These are phyloP conservation scores for Dovyalis caffra DNA, from an alignment of 345 rosid genomes.

Conservation along the genomic window DNA sequence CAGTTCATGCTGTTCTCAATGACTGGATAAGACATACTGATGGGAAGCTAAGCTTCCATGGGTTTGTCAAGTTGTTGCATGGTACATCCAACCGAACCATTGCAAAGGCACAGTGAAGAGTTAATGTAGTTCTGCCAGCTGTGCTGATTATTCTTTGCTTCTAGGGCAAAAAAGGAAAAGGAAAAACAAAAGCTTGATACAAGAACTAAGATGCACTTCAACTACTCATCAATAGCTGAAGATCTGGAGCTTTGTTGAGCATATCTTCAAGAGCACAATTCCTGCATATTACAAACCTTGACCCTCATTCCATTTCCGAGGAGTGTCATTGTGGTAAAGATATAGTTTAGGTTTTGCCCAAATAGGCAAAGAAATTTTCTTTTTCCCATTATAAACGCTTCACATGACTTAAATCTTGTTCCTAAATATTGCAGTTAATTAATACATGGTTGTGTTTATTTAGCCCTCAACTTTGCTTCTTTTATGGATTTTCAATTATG, in stretches of 20 bases:
- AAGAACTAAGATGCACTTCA: background rate
- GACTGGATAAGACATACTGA: slow-evolving; percentile 96
- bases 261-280: background rate
- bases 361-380: background rate
- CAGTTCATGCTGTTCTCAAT: slow-evolving; percentile 84
- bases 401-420: background rate
- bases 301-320: background rate
- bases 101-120: slow-evolving; percentile 16
- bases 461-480: background rate
- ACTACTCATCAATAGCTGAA: background rate
- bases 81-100: slow-evolving; percentile 68
- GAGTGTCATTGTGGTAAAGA: slow-evolving; percentile 2
- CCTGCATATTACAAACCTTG: background rate
- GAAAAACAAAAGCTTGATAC: background rate
- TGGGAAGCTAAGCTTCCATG: slow-evolving; percentile 93
- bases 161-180: background rate
- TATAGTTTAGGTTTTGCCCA: background rate
- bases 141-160: background rate
- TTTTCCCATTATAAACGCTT: background rate
- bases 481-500: background rate
- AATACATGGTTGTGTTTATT: background rate
- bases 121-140: background rate
- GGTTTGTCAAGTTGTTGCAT: slow-evolving; percentile 82
- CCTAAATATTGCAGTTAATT: background rate
- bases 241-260: background rate